Evolutionary conservation across 352 stramenopile species (phyloP).

Genomic region (Phytophthora lateralis): DNA sequence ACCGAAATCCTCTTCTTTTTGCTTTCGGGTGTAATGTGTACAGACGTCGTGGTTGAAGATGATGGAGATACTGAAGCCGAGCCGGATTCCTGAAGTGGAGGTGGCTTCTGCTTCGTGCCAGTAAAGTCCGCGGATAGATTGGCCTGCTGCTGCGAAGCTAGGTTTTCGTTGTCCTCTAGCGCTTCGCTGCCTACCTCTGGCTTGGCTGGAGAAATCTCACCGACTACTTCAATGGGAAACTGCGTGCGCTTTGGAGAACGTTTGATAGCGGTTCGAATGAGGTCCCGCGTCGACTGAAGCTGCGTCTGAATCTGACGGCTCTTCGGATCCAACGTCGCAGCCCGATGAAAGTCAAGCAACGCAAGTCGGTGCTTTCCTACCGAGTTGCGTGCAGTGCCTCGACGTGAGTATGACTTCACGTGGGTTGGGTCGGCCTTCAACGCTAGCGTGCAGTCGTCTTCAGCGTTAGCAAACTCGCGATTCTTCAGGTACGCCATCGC

Average conservation of each 20-base stretch:
- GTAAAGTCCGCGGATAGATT: background rate
- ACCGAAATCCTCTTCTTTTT: slow-evolving; percentile 12
- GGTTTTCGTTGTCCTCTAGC: slow-evolving; percentile 28
- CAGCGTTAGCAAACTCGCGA: slow-evolving; percentile 83
- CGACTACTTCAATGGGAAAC: slow-evolving; percentile 57
- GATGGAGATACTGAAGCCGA: background rate
- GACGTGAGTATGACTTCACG: slow-evolving; percentile 84
- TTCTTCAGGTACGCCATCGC: slow-evolving; percentile 92
- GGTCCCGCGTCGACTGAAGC: slow-evolving; percentile 60
- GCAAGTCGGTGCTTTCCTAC: slow-evolving; percentile 87
- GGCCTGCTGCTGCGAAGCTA: slow-evolving; percentile 4
- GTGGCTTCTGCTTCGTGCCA: slow-evolving; percentile 10
- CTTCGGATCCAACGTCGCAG: slow-evolving; percentile 64
- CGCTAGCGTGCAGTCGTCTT: slow-evolving; percentile 89
- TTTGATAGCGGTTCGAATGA: slow-evolving; percentile 72
- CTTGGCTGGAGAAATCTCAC: slow-evolving; percentile 1
- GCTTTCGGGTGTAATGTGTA: background rate
- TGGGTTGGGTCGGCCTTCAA: slow-evolving; percentile 82
- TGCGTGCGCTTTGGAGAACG: slow-evolving; percentile 54
- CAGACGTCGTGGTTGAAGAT: background rate
- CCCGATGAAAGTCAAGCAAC: slow-evolving; percentile 80
- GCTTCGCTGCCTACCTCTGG: slow-evolving; percentile 10
- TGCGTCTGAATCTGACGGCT: slow-evolving; percentile 77
- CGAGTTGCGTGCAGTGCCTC: slow-evolving; percentile 86
- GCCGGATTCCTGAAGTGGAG: slow-evolving; percentile 5